Evolutionary conservation across 768 basidiomycete genomes (phyloP).

Genomic region (Boletus eberwhitei): DNA sequence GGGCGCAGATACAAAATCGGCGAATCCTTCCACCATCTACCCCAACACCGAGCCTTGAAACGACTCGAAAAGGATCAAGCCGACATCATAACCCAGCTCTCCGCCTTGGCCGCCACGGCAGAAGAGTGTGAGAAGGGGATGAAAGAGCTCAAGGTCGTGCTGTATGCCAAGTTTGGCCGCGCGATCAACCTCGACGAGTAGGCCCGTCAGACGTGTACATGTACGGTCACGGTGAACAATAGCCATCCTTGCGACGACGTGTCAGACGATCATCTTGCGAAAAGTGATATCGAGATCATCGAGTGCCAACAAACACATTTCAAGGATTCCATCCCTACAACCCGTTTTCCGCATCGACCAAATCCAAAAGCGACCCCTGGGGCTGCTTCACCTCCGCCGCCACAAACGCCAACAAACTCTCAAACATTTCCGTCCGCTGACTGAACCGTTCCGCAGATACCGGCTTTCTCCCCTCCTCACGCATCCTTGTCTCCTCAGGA

Average conservation of each 20-base stretch:
- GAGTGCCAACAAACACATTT: neutral
- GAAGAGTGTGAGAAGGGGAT: conserved; percentile 70
- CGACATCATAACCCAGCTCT: conserved; percentile 53
- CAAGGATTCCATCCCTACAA: conserved; percentile 9
- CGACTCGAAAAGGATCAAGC: conserved; percentile 70
- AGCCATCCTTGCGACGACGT: neutral
- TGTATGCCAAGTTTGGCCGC: conserved; percentile 91
- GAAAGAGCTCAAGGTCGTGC: conserved; percentile 71
- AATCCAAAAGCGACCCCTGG: conserved; percentile 54
- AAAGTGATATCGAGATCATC: neutral
- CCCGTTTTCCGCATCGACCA: conserved; percentile 45
- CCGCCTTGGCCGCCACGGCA: conserved; percentile 45
- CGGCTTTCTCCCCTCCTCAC: conserved; percentile 29
- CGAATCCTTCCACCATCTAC: conserved; percentile 82
- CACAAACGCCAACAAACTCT: conserved; percentile 61
- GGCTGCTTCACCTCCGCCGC: conserved; percentile 66
- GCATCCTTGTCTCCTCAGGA: conserved; percentile 20
- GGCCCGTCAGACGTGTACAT: neutral
- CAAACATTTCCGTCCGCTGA: conserved; percentile 70
- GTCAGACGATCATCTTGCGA: neutral
- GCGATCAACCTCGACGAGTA: conserved; percentile 91
- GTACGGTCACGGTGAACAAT: neutral
- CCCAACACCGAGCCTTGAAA: conserved; percentile 62
- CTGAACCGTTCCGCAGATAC: conserved; percentile 50
- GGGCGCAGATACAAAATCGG: conserved; percentile 80